These are phyloP conservation scores for Macrolepiota albuminosa DNA, from an alignment of 768 basidiomycete genomes.

Conservation along the genomic window DNA sequence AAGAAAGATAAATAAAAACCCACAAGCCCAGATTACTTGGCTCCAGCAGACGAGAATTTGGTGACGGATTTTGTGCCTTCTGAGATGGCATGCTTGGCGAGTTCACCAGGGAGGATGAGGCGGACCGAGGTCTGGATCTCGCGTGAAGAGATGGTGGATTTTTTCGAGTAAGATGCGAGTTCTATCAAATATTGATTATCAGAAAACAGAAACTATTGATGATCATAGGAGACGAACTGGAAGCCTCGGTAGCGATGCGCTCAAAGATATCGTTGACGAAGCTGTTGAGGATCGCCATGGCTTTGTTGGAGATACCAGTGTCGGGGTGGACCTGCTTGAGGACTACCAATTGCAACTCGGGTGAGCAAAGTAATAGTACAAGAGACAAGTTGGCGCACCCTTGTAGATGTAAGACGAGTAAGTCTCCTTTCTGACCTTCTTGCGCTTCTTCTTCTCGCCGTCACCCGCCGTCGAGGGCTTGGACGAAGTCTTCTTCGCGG, in stretches of 20 bases:
- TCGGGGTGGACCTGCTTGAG: conserved; percentile 98
- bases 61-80: conserved; percentile 72
- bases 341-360: conserved; percentile 48
- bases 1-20: conserved; percentile 3
- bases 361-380: background rate
- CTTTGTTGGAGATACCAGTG: conserved; percentile 98
- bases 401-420: conserved; percentile 96
- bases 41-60: conserved; percentile 56
- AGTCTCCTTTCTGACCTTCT: conserved; percentile 87
- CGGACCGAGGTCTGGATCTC: conserved; percentile 98
- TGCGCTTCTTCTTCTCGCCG: conserved; percentile 84
- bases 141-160: conserved; percentile 96
- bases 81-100: conserved; percentile 98
- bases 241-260: conserved; percentile 85
- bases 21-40: conserved; percentile 33
- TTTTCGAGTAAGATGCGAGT: conserved; percentile 97
- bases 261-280: conserved; percentile 96
- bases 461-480: conserved; percentile 45
- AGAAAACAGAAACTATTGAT: background rate
- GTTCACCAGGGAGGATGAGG: conserved; percentile 93
- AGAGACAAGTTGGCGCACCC: conserved; percentile 34
- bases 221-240: conserved; percentile 46
- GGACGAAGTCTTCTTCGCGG: conserved; percentile 70
- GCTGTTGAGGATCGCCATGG: conserved; percentile 88
- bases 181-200: conserved; percentile 39